These are phyloP conservation scores for Sporodiniella umbellata DNA, from an alignment of 371 early-diverging fungal genomes.

Conservation along the genomic window DNA sequence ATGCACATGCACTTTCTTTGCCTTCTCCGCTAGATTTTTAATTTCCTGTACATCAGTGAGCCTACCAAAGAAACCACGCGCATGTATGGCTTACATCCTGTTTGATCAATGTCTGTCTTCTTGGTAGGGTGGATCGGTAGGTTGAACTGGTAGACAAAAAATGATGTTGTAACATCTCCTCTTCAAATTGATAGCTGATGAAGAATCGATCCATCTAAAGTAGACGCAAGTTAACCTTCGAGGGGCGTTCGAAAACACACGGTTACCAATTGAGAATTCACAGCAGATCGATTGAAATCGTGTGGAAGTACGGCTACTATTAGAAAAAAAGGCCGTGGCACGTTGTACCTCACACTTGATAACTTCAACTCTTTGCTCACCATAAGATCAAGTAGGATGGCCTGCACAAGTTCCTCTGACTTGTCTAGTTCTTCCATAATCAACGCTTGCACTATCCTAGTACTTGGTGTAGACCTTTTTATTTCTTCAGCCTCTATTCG, in stretches of 20 bases:
- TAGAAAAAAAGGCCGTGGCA: constrained; percentile 50
- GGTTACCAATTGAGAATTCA: constrained; percentile 30
- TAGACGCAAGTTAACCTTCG: too few species aligned
- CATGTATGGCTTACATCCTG: constrained; percentile 17
- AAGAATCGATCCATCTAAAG: constrained; percentile 51
- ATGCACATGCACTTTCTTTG: constrained; percentile 49
- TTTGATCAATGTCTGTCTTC: constrained; percentile 27
- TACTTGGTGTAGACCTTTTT: constrained; percentile 11
- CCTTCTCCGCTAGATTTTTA: constrained; percentile 41
- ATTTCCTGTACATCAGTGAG: constrained; percentile 58
- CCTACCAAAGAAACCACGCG: too few species aligned
- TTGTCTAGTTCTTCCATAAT: constrained; percentile 44
- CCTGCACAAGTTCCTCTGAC: constrained; percentile 42
- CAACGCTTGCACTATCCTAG: constrained; percentile 41
- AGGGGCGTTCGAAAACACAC: background rate
- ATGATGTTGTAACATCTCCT: constrained; percentile 24
- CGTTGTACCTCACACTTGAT: constrained; percentile 42
- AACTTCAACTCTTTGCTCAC: constrained; percentile 50
- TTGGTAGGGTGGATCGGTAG: background rate
- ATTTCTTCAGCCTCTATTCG: constrained; percentile 19
- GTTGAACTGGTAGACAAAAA: background rate
- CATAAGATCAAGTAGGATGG: constrained; percentile 50
- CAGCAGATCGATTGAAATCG: constrained; percentile 18
- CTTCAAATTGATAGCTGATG: constrained; percentile 50
- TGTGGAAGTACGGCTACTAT: constrained; percentile 34